Evolutionary conservation across 306 rosid genomes (phyloP), one percentile per base, ranked within the genome.

Genomic region (Fagus crenata): DNA sequence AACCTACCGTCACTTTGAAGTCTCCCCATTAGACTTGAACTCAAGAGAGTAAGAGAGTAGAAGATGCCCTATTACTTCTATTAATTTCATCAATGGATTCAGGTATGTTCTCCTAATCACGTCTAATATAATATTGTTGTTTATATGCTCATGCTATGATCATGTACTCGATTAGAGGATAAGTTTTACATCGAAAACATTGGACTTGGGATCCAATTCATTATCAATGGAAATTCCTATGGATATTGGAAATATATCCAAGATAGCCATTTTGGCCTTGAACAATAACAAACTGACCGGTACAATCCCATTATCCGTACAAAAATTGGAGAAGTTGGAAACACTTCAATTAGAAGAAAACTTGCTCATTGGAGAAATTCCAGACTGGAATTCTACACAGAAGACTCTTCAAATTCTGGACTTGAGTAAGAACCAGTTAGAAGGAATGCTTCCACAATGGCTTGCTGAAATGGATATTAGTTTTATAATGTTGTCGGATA

Each of bases 401-500:
- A 81, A 49, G 40, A 49, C 67, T n/a, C 58, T 81, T 14, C 35
- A 69, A 75, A 58, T 69, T 53, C 39, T 81, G 5, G 80, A 81
- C 72, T 81, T 75, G 80, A 81, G 84, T 40, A 49, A 75, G 68
- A 81, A 81, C 65, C 46, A 81, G 74, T 73, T 81, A 1, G 72
- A 69, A 75, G 84, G 84, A 68, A 8, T 9, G 2, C 70, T 81
- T 51, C 84, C 84, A 58, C 49, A 43, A 37, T 81, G 84, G 80
- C 80, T 81, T 8, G 84, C 84, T 49, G 59, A 81, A 49, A 81
- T 81, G 84, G 76, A 70, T 12, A 39, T 81, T 6, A 80, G 80
- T 17, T 37, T 36, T 73, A 81, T 81, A 4, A 37, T 81, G 36
- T 76, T 81, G 43, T 81, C 84, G 15, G 84, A 75, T 58, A 81